These are phyloP conservation scores for Suillus luteus DNA, from an alignment of 768 basidiomycete genomes.

Conservation along the genomic window DNA sequence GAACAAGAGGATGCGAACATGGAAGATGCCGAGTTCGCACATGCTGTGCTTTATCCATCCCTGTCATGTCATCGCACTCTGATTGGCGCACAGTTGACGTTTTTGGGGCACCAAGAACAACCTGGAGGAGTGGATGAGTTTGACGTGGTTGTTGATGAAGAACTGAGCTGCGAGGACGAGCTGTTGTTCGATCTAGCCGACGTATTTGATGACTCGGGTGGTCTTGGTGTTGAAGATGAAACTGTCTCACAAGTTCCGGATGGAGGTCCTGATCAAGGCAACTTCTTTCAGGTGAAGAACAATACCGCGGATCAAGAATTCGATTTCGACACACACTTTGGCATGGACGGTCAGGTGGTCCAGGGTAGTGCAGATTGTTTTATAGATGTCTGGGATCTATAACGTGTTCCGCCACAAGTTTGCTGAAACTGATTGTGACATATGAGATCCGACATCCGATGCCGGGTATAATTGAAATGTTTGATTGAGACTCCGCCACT, in stretches of 20 bases:
- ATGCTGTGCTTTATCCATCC: constrained; percentile 6
- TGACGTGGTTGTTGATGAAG: constrained; percentile 13
- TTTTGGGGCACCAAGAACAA: constrained; percentile 9
- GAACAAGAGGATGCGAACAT: constrained; percentile 18
- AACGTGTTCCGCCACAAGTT: constrained; percentile 9
- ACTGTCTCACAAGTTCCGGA: constrained; percentile 10
- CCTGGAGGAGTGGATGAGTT: constrained; percentile 17
- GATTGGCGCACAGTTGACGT: constrained; percentile 20
- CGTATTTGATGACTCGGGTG: constrained; percentile 1
- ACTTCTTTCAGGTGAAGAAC: constrained; percentile 10
- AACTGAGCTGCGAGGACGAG: constrained; percentile 10
- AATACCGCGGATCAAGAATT: constrained; percentile 8
- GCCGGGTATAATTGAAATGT: constrained; percentile 11
- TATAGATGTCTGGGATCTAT: constrained; percentile 17
- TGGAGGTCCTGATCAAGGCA: constrained; percentile 1
- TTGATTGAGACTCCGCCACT: constrained; percentile 29
- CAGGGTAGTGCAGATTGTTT: constrained; percentile 6
- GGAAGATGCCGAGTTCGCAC: constrained; percentile 22
- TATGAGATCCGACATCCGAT: constrained; percentile 28
- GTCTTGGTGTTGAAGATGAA: constrained; percentile 1
- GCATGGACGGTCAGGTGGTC: constrained; percentile 4
- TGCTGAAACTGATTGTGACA: constrained; percentile 25
- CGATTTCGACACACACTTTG: constrained; percentile 2
- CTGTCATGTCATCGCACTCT: constrained; percentile 19
- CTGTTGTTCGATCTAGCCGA: constrained; percentile 22